Conservation (phyloP, 1,284 basidiomycete species). For the Microbotryomycetes sp. region DNA sequence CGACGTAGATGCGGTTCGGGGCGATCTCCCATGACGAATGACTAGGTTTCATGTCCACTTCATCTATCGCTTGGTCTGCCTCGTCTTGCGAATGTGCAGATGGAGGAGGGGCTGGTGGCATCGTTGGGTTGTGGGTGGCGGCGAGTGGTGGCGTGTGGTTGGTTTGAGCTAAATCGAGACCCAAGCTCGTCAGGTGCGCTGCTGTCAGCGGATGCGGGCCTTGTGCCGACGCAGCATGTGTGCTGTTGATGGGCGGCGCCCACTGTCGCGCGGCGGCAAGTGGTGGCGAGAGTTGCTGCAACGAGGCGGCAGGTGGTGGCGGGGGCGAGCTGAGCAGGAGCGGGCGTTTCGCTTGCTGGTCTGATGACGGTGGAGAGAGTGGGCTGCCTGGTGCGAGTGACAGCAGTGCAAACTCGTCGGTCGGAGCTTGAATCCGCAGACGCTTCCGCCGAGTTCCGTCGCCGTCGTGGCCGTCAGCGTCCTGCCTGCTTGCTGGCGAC, state of each 20-base stretch:
- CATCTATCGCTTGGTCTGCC: neutral
- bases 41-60: conserved; percentile 11
- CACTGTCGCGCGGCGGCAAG: neutral
- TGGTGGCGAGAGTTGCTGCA: too few relatives aligned
- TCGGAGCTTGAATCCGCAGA: neutral
- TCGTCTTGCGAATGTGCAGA: neutral
- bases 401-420: conserved; percentile 9
- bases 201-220: neutral
- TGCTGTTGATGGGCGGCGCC: neutral
- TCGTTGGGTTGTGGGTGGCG: neutral
- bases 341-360: neutral
- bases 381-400: neutral
- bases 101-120: neutral
- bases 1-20: conserved; percentile 23
- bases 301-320: neutral
- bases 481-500: neutral
- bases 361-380: neutral
- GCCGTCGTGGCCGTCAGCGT: neutral
- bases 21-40: conserved; percentile 10
- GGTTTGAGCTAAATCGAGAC: neutral
- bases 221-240: neutral
- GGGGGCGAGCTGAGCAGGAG: neutral
- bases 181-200: neutral
- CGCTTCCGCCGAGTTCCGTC: neutral
- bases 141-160: neutral